Base-by-base conservation (phyloP, 148 eudicot genomes). In the Spergularia marina region DNA sequence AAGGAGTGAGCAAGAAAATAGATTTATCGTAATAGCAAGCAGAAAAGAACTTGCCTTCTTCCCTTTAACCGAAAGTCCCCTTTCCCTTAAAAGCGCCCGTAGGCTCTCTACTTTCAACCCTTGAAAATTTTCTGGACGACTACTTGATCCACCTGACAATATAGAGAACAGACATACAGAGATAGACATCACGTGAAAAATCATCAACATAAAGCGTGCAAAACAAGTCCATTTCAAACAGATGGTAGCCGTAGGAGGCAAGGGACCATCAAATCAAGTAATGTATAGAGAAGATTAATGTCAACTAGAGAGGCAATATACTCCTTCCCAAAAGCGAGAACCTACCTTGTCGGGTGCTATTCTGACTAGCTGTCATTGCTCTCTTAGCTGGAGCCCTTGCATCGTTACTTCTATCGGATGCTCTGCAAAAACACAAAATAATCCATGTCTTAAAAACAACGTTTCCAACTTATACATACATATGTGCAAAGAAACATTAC, bases 101-200 rank as follows among this genome's bases (percentile, higher is more conserved):
- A 94, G 88, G 81, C 84, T 88, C 73, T 91, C 95, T 10, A 91
- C 96, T 7, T 95, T 94, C 87, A 94, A 77, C 74, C 83, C 81
- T 73, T 87, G 90, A 63, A 83, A 79, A 64, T 83, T 82, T 57
- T 47, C 78, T 71, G 64, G 68, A 39, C 86, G 80, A 39, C 86
- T 76, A 71, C 79, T 85, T 40, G 89, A 83, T 79, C 82, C 87
- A 62, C 78, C 98, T 93, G 78, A 6, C 86, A 78, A 59, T 15
- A 30, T 54, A 66, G 59, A 66, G 70, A 78, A 57, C 60, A 65
- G 56, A 74, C 39, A 16, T 20, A 39, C n/a, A 75, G 39, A 52
- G 2, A 30, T 30, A 30, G 36, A 30, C 36, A 30, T 30, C 66
- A 15, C 13, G 41, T 62, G 7, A 30, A 62, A 62, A 7, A 62